Percentiles rank a stretch among this genome's conserved stretches.
phyloP scores from a whole-genome alignment of 2,329 filamentous ascomycete genomes.

The Achaetomium macrosporum region DNA sequence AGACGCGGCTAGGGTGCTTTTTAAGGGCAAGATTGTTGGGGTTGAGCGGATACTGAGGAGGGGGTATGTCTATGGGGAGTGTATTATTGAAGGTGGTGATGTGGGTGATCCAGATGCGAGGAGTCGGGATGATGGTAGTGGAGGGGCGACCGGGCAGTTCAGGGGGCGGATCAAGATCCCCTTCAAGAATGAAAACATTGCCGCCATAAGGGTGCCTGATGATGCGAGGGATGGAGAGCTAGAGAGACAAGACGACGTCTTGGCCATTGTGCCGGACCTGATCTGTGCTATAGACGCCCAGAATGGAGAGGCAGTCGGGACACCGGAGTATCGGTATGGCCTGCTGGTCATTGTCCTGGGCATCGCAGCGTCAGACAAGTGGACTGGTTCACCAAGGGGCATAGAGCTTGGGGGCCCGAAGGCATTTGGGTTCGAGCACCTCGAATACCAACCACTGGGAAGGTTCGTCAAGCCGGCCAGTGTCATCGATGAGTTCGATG shows the following conservation, averaged over 20 bases:
- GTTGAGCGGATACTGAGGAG: constrained; percentile 51
- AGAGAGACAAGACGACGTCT: constrained; percentile 37
- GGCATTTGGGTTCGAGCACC: constrained; percentile 42
- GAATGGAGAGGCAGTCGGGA: constrained; percentile 51
- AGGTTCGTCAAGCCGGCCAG: constrained; percentile 44
- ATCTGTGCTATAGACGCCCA: constrained; percentile 51
- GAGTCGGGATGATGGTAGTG: not conserved
- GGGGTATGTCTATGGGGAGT: constrained; percentile 55
- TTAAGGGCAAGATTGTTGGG: constrained; percentile 57
- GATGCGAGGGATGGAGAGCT: constrained; percentile 20
- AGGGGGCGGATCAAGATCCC: constrained; percentile 54
- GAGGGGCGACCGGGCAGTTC: constrained; percentile 23
- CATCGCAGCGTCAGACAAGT: constrained; percentile 39
- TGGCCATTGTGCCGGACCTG: constrained; percentile 52
- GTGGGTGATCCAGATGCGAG: constrained; percentile 26
- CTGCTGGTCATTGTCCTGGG: constrained; percentile 45
- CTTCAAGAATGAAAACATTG: constrained; percentile 70
- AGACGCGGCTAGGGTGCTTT: constrained; percentile 50
- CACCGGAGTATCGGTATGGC: constrained; percentile 51
- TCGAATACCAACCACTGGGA: constrained; percentile 44
- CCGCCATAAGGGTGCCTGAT: constrained; percentile 38
- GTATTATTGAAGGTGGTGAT: constrained; percentile 47
- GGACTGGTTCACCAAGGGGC: constrained; percentile 41
- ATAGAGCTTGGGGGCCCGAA: constrained; percentile 46
- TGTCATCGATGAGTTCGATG: constrained; percentile 46